Evolutionary conservation across 495 filamentous ascomycete species (phyloP), one percentile per base, ranked within the genome.

Genomic region (Penicillium egyptiacum): DNA sequence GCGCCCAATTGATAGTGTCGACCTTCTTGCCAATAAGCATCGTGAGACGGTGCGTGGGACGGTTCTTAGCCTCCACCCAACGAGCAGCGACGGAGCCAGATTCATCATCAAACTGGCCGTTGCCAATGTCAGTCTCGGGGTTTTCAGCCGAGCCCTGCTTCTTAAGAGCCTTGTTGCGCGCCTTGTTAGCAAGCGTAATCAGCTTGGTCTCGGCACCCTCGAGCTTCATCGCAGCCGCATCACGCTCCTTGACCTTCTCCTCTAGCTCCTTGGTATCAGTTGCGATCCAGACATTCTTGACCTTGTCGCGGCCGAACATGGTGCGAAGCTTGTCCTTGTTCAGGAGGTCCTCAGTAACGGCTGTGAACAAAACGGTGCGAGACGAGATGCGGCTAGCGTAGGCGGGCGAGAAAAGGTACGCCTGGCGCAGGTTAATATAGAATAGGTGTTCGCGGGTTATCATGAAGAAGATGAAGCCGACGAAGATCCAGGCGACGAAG

Each of bases 371-470:
- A 6, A 98, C 91, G 31, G 93, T 98, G 57, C 92, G 85, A 4
- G 94, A 95, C 2, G 95, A 98, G 57, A 98, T 87, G 62, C 93
- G 90, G 63, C 85, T 88, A 47, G 91, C 83, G 71, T 96, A 93
- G 26, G 90, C 78, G 16, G 92, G 93, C 37, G 91, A 92, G 55
- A 96, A 80, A 47, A 94, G 79, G 75, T 96, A 96, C 1, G 95
- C 94, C 78, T 98, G 95, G 62, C 93, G 91, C 56, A 98, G 71
- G 71, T 96, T 97, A 81, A 96, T 89, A 72, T 89, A 96, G 82
- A 84, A 97, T 70, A 98, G 87, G 74, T 85, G 87, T 74, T 98
- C 94, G 45, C 95, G 84, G 58, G 92, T 88, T 58, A 98, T 85
- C 70, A 92, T 86, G 68, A 88, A 88, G 75, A 97, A 88, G 62